Conservation (phyloP, 495 filamentous ascomycete genomes). For the Aspergillus carlsbadensis region DNA sequence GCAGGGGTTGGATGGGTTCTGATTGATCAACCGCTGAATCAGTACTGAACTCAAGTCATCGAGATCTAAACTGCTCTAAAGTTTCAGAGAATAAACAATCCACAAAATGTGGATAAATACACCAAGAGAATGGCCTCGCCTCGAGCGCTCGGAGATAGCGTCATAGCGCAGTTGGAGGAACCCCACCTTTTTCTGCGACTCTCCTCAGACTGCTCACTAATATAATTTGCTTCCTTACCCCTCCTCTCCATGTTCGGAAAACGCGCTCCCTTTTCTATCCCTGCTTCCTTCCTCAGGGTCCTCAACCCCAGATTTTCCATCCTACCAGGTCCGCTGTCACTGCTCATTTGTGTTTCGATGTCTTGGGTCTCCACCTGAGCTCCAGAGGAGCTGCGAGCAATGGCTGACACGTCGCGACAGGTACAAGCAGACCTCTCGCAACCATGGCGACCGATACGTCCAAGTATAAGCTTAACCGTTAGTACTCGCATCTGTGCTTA, state of each 20-base stretch:
- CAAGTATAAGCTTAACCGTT: constrained; percentile 88
- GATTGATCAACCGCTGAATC: too few species aligned
- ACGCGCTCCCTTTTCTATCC: constrained; percentile 18
- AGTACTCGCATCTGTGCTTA: constrained; percentile 23
- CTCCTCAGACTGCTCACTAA: constrained; percentile 22
- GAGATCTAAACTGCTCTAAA: too few species aligned
- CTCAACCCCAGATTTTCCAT: constrained; percentile 24
- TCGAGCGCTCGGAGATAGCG: constrained; percentile 11
- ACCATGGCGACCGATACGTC: constrained; percentile 77
- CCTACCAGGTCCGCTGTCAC: constrained; percentile 18
- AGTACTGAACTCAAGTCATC: too few species aligned
- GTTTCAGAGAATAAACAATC: too few species aligned
- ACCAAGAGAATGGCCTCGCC: too few species aligned
- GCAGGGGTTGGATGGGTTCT: constrained; percentile 2
- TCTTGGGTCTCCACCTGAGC: constrained; percentile 11
- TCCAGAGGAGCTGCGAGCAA: too few species aligned
- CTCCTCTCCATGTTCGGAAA: constrained; percentile 22
- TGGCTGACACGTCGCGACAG: constrained; percentile 15
- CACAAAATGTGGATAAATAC: too few species aligned
- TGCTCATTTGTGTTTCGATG: neutral
- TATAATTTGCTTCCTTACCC: neutral
- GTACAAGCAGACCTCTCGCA: constrained; percentile 37
- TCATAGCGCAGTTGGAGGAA: constrained; percentile 9
- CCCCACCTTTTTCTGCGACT: constrained; percentile 18
- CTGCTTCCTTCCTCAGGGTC: constrained; percentile 25